These are phyloP conservation scores for Cenchrus purpureus DNA, from an alignment of 176 grass and related monocot genomes.

Conservation along the genomic window DNA sequence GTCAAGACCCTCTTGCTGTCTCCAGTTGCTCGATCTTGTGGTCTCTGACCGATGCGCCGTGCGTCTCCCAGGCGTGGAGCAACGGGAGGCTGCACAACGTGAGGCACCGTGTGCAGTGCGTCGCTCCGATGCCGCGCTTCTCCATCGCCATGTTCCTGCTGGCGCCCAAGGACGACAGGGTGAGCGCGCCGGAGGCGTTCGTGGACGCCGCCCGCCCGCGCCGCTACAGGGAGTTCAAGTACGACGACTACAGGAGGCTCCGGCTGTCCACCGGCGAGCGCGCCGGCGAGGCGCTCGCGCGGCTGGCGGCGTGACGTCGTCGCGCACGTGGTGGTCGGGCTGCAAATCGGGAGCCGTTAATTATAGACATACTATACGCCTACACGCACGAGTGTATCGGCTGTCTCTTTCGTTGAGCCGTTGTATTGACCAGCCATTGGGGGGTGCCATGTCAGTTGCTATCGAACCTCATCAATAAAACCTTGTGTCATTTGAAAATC, in stretches of 20 bases:
- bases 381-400: not conserved
- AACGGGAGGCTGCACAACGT: constrained; percentile 77
- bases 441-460: not conserved
- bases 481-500: not conserved
- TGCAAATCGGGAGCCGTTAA: not conserved
- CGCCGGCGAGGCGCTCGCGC: constrained; percentile 68
- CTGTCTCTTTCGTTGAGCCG: not conserved
- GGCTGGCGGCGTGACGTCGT: constrained; percentile 43
- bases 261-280: constrained; percentile 58
- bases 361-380: not conserved
- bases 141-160: constrained; percentile 85
- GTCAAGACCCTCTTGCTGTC: not conserved
- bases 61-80: constrained; percentile 68
- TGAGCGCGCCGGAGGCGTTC: constrained; percentile 58
- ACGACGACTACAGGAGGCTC: constrained; percentile 69
- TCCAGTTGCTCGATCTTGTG: too few species aligned
- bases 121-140: constrained; percentile 65
- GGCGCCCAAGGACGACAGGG: constrained; percentile 75
- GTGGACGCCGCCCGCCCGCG: constrained; percentile 55
- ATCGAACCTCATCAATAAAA: not conserved
- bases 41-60: too few species aligned
- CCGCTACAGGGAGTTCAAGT: constrained; percentile 61
- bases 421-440: not conserved
- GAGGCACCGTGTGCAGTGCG: constrained; percentile 82
- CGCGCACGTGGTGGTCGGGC: not conserved